Percentiles rank a stretch among this genome's conserved stretches.
These are phyloP conservation scores for Hansenula anomala DNA, from an alignment of 1,139 yeast genomes.

Conservation along the genomic window DNA sequence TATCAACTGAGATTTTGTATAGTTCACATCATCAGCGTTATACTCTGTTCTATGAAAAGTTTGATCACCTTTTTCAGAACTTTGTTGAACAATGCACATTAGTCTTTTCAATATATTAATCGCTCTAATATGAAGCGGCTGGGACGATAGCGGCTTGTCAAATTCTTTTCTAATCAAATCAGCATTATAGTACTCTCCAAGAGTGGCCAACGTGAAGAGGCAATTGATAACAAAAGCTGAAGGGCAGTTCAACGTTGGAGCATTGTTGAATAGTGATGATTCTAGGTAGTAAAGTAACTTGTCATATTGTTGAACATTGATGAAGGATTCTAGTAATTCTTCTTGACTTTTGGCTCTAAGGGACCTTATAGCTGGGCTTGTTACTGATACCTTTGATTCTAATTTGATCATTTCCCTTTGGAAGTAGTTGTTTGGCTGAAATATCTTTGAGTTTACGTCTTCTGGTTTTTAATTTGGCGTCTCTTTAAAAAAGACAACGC, in stretches of 20 bases:
- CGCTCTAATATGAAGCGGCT: constrained; percentile 15
- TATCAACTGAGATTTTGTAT: constrained; percentile 7
- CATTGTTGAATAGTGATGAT: constrained; percentile 12
- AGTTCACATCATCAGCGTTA: constrained; percentile 6
- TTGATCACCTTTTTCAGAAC: constrained; percentile 1
- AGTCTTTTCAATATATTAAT: constrained; percentile 9
- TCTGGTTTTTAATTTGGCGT: too few species aligned
- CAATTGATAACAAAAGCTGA: constrained; percentile 14
- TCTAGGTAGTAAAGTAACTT: constrained; percentile 17
- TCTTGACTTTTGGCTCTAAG: constrained; percentile 7
- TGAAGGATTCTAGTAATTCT: constrained; percentile 16
- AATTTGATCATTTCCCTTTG: too few species aligned
- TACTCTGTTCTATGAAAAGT: constrained; percentile 4
- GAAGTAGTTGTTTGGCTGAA: too few species aligned
- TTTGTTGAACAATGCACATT: constrained; percentile 7
- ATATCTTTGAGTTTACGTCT: too few species aligned
- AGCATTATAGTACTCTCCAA: constrained; percentile 17
- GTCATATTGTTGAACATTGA: constrained; percentile 19
- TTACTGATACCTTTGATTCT: too few species aligned
- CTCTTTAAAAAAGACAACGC: not conserved
- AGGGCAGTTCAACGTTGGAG: constrained; percentile 17
- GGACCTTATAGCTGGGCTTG: too few species aligned
- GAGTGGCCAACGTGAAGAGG: constrained; percentile 18
- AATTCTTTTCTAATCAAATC: constrained; percentile 10
- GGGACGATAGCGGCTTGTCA: constrained; percentile 4